phyloP scores from a whole-genome alignment of 2,329 filamentous ascomycete species.

The Aspergillus udagawae region DNA sequence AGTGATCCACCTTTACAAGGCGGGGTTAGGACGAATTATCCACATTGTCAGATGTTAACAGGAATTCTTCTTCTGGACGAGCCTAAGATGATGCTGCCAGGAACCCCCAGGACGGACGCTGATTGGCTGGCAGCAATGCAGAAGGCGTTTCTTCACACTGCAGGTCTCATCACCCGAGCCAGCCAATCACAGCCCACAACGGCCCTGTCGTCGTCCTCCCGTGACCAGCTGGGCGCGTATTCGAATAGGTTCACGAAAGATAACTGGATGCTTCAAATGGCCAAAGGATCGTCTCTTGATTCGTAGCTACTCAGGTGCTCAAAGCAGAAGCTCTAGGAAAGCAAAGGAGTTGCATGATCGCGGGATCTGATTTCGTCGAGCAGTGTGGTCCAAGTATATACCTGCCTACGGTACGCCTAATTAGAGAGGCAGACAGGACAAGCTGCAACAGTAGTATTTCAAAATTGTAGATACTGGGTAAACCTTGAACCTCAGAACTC shows the following conservation, averaged over 20 bases:
- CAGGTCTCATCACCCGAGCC: conserved; percentile 18
- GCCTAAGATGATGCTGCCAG: not conserved
- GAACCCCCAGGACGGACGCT: not conserved
- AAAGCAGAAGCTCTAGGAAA: not conserved
- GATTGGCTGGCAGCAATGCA: conserved; percentile 14
- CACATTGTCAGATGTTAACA: not conserved
- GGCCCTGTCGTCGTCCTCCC: conserved; percentile 9
- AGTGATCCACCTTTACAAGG: not conserved
- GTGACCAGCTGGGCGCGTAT: conserved; percentile 19
- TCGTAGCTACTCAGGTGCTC: not conserved
- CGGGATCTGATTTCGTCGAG: not conserved
- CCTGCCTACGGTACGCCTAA: not conserved
- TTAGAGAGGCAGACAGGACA: no score
- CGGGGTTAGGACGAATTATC: not conserved
- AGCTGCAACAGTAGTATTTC: no score
- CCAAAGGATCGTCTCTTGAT: not conserved
- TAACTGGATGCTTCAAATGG: not conserved
- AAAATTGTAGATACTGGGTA: no score
- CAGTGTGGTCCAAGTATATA: not conserved
- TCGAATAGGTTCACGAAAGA: not conserved
- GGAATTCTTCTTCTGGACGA: conserved; percentile 4
- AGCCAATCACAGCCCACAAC: conserved; percentile 13
- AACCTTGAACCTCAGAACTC: no score
- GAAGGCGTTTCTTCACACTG: conserved; percentile 22
- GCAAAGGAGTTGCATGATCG: not conserved